phyloP scores from a whole-genome alignment of 2,329 filamentous ascomycete species.

The Fusarium sp. region DNA sequence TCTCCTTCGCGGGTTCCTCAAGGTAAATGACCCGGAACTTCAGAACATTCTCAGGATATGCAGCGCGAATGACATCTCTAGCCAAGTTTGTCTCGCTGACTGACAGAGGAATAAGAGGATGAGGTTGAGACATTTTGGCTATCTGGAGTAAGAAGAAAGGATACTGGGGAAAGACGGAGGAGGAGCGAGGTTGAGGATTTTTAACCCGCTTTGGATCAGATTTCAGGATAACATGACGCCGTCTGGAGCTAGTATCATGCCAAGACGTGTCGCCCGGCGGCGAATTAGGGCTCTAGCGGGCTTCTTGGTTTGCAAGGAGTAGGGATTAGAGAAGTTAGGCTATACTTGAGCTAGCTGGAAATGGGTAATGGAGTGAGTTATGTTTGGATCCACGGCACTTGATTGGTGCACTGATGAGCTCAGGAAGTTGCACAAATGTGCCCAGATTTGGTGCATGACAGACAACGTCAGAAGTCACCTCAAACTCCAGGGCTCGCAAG shows the following conservation, averaged over 20 bases:
- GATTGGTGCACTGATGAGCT: fast-evolving
- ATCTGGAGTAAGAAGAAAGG: too few relatives aligned
- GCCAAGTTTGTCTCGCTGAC: neutral
- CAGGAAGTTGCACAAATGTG: neutral
- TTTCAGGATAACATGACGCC: neutral
- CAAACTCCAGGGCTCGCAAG: fast-evolving
- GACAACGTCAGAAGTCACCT: neutral
- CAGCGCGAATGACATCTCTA: neutral
- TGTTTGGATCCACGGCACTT: fast-evolving
- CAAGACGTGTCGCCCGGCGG: neutral
- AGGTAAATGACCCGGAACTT: neutral
- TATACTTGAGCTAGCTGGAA: fast-evolving
- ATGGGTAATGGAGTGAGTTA: neutral
- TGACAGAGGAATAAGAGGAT: neutral
- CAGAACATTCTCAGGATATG: neutral
- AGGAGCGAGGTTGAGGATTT: neutral
- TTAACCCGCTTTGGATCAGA: neutral
- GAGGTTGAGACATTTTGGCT: neutral
- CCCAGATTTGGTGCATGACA: neutral
- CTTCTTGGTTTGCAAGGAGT: neutral
- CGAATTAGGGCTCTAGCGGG: neutral
- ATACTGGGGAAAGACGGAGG: fast-evolving
- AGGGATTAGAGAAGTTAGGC: neutral
- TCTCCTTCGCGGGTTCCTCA: neutral
- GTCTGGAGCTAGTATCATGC: neutral